These are phyloP conservation scores for Cladosporium halotolerans DNA, from an alignment of 2,329 filamentous ascomycete species.

Conservation along the genomic window DNA sequence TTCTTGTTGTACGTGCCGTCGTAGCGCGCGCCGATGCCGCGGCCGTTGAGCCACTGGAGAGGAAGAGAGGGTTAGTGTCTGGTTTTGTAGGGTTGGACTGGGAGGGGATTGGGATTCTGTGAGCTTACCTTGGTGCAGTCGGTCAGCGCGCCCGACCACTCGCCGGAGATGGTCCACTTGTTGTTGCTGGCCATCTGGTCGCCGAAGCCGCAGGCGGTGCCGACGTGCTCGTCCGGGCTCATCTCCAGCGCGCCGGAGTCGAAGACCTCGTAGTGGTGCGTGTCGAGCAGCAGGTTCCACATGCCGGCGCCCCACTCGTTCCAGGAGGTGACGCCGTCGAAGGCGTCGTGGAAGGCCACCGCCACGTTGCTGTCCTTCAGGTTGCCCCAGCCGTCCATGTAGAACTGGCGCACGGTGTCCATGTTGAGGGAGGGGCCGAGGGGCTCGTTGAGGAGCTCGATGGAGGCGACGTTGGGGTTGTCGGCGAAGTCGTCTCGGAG, in stretches of 20 bases:
- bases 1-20: slow-evolving; percentile 50
- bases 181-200: slow-evolving; percentile 33
- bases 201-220: slow-evolving; percentile 47
- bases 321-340: slow-evolving; percentile 49
- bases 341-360: slow-evolving; percentile 55
- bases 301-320: slow-evolving; percentile 51
- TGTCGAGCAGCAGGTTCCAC: slow-evolving; percentile 47
- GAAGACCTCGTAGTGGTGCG: slow-evolving; percentile 65
- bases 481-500: slow-evolving; percentile 41
- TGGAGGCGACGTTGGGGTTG: slow-evolving; percentile 40
- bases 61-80: too few relatives aligned
- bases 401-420: slow-evolving; percentile 47
- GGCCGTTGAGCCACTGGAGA: slow-evolving; percentile 49
- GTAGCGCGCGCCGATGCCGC: slow-evolving; percentile 54
- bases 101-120: slow-evolving; percentile 31
- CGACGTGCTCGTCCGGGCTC: slow-evolving; percentile 41
- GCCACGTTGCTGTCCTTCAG: slow-evolving; percentile 25
- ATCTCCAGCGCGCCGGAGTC: slow-evolving; percentile 40
- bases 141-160: slow-evolving; percentile 45
- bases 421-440: slow-evolving; percentile 41
- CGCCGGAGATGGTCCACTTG: slow-evolving; percentile 44
- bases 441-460: slow-evolving; percentile 45
- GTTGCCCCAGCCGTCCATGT: slow-evolving; percentile 48
- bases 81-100: too few relatives aligned
- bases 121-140: slow-evolving; percentile 44